Conservation (phyloP, 148 eudicot genomes). For the Fagopyrum tataricum region DNA sequence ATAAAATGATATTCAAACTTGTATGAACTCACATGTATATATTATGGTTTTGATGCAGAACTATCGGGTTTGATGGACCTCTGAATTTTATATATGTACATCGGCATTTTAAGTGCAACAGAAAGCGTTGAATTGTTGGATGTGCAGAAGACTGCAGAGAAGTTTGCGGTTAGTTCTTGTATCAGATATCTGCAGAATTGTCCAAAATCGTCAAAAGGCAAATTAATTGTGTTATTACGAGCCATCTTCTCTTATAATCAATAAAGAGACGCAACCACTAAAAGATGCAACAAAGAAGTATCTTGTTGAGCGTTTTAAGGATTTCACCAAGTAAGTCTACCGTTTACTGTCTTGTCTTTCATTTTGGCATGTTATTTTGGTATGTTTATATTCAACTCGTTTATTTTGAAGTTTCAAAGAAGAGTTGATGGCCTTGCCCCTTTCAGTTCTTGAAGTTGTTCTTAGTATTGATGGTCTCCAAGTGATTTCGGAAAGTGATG, state of each 20-base stretch:
- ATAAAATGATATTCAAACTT: no score
- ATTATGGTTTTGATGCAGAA: slow-evolving; percentile 26
- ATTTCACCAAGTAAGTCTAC: slow-evolving; percentile 54
- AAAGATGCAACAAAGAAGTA: slow-evolving; percentile 63
- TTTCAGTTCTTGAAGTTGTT: slow-evolving; percentile 72
- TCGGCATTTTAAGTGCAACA: slow-evolving; percentile 45
- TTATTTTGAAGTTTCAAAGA: slow-evolving; percentile 36
- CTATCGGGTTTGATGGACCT: slow-evolving; percentile 66
- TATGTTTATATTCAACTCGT: background rate
- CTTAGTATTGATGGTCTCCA: slow-evolving; percentile 69
- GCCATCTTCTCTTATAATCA: slow-evolving; percentile 64
- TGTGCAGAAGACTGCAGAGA: no score
- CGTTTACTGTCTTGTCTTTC: background rate
- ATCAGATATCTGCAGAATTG: slow-evolving; percentile 50
- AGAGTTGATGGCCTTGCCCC: slow-evolving; percentile 71
- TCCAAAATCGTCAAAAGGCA: slow-evolving; percentile 60
- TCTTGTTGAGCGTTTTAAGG: slow-evolving; percentile 64
- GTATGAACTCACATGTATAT: no score
- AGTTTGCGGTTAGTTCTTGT: slow-evolving; percentile 73
- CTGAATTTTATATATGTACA: slow-evolving; percentile 74
- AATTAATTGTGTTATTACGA: slow-evolving; percentile 55
- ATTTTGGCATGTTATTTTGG: no score
- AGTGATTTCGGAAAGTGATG: slow-evolving; percentile 58
- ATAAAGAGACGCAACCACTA: slow-evolving; percentile 68
- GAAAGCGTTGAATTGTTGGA: slow-evolving; percentile 54